Percentiles rank a stretch among this genome's conserved stretches.
These are phyloP conservation scores for Lathyrus sativus DNA, from an alignment of 306 rosid genomes.

Conservation along the genomic window DNA sequence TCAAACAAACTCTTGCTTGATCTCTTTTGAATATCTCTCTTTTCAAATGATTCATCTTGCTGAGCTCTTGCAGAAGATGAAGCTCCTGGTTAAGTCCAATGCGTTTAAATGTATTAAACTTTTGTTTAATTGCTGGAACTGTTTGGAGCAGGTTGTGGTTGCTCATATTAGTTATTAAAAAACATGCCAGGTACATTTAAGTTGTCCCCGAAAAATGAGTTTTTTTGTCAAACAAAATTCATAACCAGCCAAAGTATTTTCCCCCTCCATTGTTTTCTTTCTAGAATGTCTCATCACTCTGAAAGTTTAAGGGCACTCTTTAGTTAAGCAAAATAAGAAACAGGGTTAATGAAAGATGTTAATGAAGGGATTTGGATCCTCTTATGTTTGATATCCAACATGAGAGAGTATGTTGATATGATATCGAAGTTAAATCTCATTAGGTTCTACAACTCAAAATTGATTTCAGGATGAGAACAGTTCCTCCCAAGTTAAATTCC, in stretches of 20 bases:
- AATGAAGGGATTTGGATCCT: not conserved
- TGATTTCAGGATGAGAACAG: too few species aligned
- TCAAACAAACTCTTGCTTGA: conserved; percentile 15
- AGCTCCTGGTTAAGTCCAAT: conserved; percentile 26
- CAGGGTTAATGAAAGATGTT: not conserved
- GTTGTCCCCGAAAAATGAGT: conserved; percentile 27
- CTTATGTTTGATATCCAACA: too few species aligned
- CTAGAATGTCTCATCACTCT: not conserved
- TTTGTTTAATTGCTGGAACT: conserved; percentile 38
- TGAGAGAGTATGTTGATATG: too few species aligned
- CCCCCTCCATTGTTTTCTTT: not conserved
- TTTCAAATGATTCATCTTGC: conserved; percentile 19
- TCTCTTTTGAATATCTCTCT: conserved; percentile 7
- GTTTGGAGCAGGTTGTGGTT: conserved; percentile 40
- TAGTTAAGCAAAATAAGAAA: not conserved
- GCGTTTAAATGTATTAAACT: conserved; percentile 30
- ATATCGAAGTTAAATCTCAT: too few species aligned
- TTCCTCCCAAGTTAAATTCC: too few species aligned
- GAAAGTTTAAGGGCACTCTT: not conserved
- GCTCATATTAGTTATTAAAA: conserved; percentile 19
- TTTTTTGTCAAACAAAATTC: conserved; percentile 18
- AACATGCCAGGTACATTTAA: conserved; percentile 22
- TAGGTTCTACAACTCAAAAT: too few species aligned
- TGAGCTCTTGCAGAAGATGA: conserved; percentile 36
- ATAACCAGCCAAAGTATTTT: conserved; percentile 7